Evolutionary conservation across 2,329 filamentous ascomycete genomes (phyloP).

Genomic region (Aspergillus melleus): DNA sequence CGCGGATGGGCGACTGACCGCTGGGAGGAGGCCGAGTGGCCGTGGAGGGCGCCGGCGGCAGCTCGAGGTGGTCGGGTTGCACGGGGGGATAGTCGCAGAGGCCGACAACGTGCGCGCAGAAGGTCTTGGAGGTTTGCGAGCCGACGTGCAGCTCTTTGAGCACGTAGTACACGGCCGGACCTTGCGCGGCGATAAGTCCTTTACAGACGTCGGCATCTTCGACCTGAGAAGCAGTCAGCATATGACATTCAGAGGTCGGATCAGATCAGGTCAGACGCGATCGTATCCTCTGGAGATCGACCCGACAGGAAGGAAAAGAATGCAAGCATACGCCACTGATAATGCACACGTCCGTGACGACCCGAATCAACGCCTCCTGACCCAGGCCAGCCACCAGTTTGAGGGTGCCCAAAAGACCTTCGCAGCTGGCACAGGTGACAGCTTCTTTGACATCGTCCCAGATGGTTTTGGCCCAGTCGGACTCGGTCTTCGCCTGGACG

Average conservation of each 20-base stretch:
- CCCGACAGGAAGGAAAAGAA: background rate
- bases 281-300: background rate
- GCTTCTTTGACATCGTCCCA: constrained; percentile 33
- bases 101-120: constrained; percentile 57
- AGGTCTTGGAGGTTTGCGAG: constrained; percentile 52
- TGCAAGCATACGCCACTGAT: constrained; percentile 31
- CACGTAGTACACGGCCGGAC: constrained; percentile 53
- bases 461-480: constrained; percentile 17
- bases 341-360: constrained; percentile 39
- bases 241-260: too few relatives aligned
- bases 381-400: constrained; percentile 48
- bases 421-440: constrained; percentile 33
- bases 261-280: too few relatives aligned
- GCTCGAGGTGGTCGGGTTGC: constrained; percentile 43
- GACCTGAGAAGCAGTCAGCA: constrained; percentile 30
- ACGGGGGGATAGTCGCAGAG: constrained; percentile 54
- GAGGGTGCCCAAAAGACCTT: constrained; percentile 43
- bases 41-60: constrained; percentile 45
- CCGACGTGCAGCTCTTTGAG: constrained; percentile 50
- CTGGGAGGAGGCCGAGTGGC: constrained; percentile 46
- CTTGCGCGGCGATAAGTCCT: constrained; percentile 54
- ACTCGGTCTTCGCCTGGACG: constrained; percentile 10
- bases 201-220: constrained; percentile 58
- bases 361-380: constrained; percentile 43
- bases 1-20: constrained; percentile 49